Base-by-base conservation (phyloP, 768 basidiomycete genomes). In the Leccinum aurantiacum region DNA sequence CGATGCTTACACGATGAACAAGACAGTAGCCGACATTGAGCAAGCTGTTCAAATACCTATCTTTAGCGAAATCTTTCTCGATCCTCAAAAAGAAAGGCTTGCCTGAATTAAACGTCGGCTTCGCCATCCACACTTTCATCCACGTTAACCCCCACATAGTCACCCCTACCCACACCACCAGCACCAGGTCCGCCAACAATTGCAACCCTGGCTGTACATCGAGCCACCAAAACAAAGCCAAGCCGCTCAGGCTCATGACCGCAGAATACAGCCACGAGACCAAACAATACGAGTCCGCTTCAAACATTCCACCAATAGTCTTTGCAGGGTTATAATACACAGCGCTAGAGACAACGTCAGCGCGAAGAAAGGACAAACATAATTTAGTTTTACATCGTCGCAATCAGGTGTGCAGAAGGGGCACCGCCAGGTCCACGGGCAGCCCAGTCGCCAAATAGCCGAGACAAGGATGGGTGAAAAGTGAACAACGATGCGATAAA, bases 301-400 rank as follows among this genome's bases (percentile, higher is more conserved):
- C 93, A 46, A 96, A 73, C 95, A 98, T 98, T 0, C 83, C 90
- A 5, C 96, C 97, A 5, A 90, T 77, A 0, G 93, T 95, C 69
- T 96, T 95, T 27, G 95, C 95, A 4, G 96, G 96, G 66, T 95
- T 93, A 73, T 86, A 98, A 74, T 98, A 95, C 0, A 92, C 90
- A 5, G 85, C 85, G 60, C 91, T 88, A 51, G 58, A 31, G 54
- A 4, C n/a, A 8, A 46, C n/a, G 15, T 70, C 48, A 69, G 60
- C 15, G 48, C 4, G 8, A 27, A 29, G 4, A 13, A 17, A 35
- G 3, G 11, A 17, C 13, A 37, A 9, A 15, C 3, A 56, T 1
- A 11, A 10, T 48, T 6, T 17, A 4, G 25, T 5, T 14, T 55
- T 37, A 95, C 94, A 97, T 83, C 2, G 95, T 95, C 9, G 95